These are phyloP conservation scores for Fusarium fracticaudum DNA, from an alignment of 2,329 filamentous ascomycete species.

Conservation along the genomic window DNA sequence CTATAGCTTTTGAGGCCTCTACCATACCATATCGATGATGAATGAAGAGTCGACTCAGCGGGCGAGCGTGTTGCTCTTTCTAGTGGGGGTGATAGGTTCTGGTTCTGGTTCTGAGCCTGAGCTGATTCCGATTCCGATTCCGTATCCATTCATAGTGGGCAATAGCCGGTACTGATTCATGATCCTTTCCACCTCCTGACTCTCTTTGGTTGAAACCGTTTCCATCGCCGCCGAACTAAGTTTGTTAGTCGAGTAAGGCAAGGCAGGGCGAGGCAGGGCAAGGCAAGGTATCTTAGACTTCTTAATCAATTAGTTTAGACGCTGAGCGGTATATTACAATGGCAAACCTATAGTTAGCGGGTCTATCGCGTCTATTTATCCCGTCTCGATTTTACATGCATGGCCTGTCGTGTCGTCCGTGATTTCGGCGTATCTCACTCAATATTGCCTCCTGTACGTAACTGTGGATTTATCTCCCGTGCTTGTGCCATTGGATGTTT, in stretches of 20 bases:
- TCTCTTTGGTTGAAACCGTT: neutral
- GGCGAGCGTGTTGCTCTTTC: neutral
- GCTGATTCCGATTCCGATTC: neutral
- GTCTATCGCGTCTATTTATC: neutral
- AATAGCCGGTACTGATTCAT: slow-evolving; percentile 3
- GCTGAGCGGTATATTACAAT: neutral
- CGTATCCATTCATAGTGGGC: neutral
- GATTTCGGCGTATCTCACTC: neutral
- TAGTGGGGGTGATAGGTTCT: neutral
- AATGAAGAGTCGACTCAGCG: neutral
- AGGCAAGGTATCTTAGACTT: neutral
- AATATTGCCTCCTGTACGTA: neutral
- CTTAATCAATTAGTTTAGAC: neutral
- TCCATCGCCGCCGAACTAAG: neutral
- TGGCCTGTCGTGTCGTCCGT: neutral
- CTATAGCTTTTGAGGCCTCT: slow-evolving; percentile 6
- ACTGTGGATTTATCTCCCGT: neutral
- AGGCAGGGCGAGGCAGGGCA: neutral
- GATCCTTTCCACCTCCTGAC: neutral
- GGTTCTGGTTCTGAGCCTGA: neutral
- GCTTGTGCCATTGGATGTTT: neutral
- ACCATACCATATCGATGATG: neutral
- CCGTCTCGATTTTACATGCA: neutral
- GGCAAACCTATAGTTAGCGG: neutral
- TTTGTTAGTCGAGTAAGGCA: neutral